A percentile compares a stretch with the other conserved stretches of the same genome.
Conservation (phyloP, 1,284 basidiomycete genomes). For the Paramarasmius palmivorus region DNA sequence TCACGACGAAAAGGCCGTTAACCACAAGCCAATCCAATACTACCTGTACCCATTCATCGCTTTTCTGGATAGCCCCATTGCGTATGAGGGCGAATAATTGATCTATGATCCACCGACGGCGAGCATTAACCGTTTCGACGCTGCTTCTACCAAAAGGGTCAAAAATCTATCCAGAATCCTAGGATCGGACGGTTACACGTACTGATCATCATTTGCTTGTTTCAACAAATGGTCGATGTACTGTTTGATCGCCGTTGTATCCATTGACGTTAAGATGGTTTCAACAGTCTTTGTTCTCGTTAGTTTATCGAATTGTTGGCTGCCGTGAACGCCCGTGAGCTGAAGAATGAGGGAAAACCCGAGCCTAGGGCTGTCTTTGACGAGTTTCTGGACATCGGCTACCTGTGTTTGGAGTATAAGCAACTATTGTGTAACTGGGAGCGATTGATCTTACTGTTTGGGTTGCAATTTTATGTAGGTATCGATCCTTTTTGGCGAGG, state of each 20-base stretch:
- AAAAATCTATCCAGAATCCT: neutral
- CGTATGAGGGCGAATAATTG: constrained; percentile 82
- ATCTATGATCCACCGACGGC: constrained; percentile 83
- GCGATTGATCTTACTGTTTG: constrained; percentile 61
- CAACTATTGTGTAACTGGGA: neutral
- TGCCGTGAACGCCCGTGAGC: constrained; percentile 85
- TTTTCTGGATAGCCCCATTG: constrained; percentile 81
- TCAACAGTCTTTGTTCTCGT: constrained; percentile 95
- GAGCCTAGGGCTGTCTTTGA: constrained; percentile 75
- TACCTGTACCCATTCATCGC: constrained; percentile 74
- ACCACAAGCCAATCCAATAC: constrained; percentile 84
- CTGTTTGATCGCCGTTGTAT: constrained; percentile 71
- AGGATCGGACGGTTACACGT: constrained; percentile 5
- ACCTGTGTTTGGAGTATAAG: constrained; percentile 43
- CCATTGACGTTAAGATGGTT: constrained; percentile 78
- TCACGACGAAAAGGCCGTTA: constrained; percentile 80
- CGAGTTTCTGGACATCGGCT: constrained; percentile 73
- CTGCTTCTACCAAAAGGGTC: constrained; percentile 39
- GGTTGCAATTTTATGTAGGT: constrained; percentile 86
- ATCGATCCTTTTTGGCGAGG: constrained; percentile 83
- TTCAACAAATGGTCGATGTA: constrained; percentile 78
- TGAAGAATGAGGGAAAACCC: constrained; percentile 88
- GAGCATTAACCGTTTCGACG: constrained; percentile 48
- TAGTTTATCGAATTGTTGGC: constrained; percentile 87
- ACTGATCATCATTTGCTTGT: constrained; percentile 54